phyloP scores from a whole-genome alignment of 768 basidiomycete species.

The Lactifluus subvellereus region DNA sequence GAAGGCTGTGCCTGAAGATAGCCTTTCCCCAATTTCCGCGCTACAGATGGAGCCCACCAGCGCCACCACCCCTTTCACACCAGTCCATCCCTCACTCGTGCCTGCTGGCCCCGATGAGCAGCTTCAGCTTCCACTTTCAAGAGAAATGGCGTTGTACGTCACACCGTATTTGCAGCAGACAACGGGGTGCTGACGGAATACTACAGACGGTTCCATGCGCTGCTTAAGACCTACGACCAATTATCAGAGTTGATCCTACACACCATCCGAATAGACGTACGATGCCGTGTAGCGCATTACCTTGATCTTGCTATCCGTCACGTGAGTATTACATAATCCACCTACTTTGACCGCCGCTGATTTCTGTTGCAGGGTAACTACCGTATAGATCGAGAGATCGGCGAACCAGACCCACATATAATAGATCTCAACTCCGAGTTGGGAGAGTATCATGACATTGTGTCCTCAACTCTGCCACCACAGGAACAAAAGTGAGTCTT shows the following conservation, averaged over 20 bases:
- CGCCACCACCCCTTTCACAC: slow-evolving; percentile 39
- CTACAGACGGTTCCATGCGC: slow-evolving; percentile 80
- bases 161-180: slow-evolving; percentile 61
- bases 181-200: slow-evolving; percentile 40
- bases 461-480: slow-evolving; percentile 53
- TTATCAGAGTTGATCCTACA: slow-evolving; percentile 81
- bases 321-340: slow-evolving; percentile 9
- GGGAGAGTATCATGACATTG: slow-evolving; percentile 65
- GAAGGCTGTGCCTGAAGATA: slow-evolving; percentile 54
- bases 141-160: slow-evolving; percentile 84
- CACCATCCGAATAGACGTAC: slow-evolving; percentile 81
- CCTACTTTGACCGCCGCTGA: background rate
- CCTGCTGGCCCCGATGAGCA: slow-evolving; percentile 39
- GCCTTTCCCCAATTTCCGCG: slow-evolving; percentile 46
- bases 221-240: slow-evolving; percentile 87
- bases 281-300: slow-evolving; percentile 79
- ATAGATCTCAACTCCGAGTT: slow-evolving; percentile 81
- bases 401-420: slow-evolving; percentile 89
- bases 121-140: slow-evolving; percentile 70
- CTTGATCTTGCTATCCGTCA: slow-evolving; percentile 59
- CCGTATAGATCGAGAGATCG: slow-evolving; percentile 69
- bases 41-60: slow-evolving; percentile 46
- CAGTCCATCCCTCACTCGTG: slow-evolving; percentile 40
- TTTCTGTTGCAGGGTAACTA: slow-evolving; percentile 67
- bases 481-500: slow-evolving; percentile 58